Evolutionary conservation across 2,329 filamentous ascomycete genomes (phyloP).

Genomic region (Sarocladiaceae sp.): DNA sequence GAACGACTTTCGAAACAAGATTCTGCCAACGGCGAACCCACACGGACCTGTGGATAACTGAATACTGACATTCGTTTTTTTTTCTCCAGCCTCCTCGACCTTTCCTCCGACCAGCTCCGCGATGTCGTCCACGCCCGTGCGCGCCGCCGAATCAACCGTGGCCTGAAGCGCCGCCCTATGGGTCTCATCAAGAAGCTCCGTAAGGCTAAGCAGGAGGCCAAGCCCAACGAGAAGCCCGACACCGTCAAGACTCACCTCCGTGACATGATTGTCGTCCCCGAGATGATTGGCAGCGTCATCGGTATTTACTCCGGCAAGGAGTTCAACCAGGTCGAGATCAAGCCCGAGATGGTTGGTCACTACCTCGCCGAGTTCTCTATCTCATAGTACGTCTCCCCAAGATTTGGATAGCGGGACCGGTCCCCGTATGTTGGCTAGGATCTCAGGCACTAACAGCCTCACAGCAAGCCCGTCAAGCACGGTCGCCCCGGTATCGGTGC

Average conservation of each 20-base stretch:
- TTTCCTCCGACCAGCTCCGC: conserved; percentile 96
- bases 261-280: conserved; percentile 99
- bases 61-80: conserved; percentile 8
- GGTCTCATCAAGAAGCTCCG: conserved; percentile 99
- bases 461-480: conserved; percentile 99
- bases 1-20: not conserved
- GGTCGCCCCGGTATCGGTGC: conserved; percentile 99
- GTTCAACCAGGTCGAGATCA: conserved; percentile 99
- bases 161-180: conserved; percentile 99
- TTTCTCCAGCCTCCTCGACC: conserved; percentile 80
- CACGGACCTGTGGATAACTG: not conserved
- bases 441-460: conserved; percentile 39
- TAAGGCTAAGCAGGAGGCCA: conserved; percentile 98
- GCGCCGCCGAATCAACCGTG: conserved; percentile 98
- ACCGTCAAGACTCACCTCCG: conserved; percentile 98
- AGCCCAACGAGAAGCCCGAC: conserved; percentile 99
- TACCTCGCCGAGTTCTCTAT: conserved; percentile 99
- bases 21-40: not conserved
- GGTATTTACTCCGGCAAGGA: conserved; percentile 99
- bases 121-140: conserved; percentile 99
- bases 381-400: conserved; percentile 74
- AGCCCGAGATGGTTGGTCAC: conserved; percentile 99
- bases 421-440: not conserved
- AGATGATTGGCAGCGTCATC: conserved; percentile 99
- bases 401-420: not conserved